Conservation (phyloP, 2,329 filamentous ascomycete genomes). For the Pestalotiopsis sp. region DNA sequence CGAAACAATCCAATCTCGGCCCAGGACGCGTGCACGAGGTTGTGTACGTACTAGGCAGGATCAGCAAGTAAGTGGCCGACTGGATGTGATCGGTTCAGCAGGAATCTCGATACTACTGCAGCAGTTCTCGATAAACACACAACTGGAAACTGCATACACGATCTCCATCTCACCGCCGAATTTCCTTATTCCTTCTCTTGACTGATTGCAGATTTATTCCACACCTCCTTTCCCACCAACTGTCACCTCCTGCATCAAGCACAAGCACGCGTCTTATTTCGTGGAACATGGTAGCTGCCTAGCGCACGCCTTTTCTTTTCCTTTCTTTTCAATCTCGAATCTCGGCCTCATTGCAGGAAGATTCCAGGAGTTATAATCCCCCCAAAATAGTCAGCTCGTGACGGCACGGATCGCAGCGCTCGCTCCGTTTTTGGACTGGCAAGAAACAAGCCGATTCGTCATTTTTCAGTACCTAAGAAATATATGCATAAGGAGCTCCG, state of each 20-base stretch:
- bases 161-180: neutral
- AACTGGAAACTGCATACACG: neutral
- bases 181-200: neutral
- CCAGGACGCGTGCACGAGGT: neutral
- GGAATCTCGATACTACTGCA: neutral
- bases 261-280: neutral
- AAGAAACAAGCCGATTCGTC: slow-evolving; percentile 3
- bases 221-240: neutral
- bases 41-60: neutral
- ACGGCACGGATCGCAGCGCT: neutral
- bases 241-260: neutral
- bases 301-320: too few species aligned
- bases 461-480: neutral
- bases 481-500: neutral
- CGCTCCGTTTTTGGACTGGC: neutral
- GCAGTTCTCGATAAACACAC: neutral
- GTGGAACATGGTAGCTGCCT: neutral
- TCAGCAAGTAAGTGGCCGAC: neutral
- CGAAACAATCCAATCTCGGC: neutral
- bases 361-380: neutral
- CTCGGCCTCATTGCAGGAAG: neutral
- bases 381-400: neutral
- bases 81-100: neutral
- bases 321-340: too few species aligned
- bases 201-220: neutral